Evolutionary conservation across 2,329 filamentous ascomycete genomes (phyloP).

Genomic region (Lachnellula occidentalis): DNA sequence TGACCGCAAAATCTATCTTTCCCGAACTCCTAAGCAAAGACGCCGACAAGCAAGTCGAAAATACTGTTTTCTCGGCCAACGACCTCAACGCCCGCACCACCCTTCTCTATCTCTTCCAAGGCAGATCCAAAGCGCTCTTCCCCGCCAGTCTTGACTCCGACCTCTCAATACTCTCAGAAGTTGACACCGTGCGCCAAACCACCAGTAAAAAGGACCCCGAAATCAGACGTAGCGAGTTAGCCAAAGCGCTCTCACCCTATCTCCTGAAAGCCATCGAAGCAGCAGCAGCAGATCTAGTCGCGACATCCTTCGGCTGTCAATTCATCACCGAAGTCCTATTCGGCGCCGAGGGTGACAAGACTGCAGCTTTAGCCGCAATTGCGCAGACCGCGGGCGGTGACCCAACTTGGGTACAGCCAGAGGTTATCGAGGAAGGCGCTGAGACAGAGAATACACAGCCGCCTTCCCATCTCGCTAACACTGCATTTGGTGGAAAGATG

Average conservation of each 20-base stretch:
- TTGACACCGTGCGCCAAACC: conserved; percentile 70
- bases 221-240: conserved; percentile 67
- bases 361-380: conserved; percentile 64
- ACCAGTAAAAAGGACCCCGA: conserved; percentile 92
- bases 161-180: conserved; percentile 66
- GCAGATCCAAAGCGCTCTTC: conserved; percentile 55
- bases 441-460: conserved; percentile 11
- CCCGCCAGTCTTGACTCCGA: conserved; percentile 58
- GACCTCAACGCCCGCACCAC: conserved; percentile 61
- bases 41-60: conserved; percentile 55
- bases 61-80: conserved; percentile 58
- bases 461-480: conserved; percentile 51
- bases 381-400: conserved; percentile 58
- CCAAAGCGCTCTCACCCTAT: conserved; percentile 66
- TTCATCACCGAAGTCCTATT: conserved; percentile 80
- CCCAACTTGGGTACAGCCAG: conserved; percentile 34
- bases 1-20: conserved; percentile 80
- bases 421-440: conserved; percentile 34
- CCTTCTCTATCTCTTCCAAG: conserved; percentile 77
- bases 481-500: conserved; percentile 68
- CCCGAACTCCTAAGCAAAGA: conserved; percentile 76
- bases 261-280: conserved; percentile 69
- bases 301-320: conserved; percentile 79
- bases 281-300: conserved; percentile 61
- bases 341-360: conserved; percentile 68